Evolutionary conservation across 129 eudicot genomes (phyloP).

Genomic region (Lonicera japonica): DNA sequence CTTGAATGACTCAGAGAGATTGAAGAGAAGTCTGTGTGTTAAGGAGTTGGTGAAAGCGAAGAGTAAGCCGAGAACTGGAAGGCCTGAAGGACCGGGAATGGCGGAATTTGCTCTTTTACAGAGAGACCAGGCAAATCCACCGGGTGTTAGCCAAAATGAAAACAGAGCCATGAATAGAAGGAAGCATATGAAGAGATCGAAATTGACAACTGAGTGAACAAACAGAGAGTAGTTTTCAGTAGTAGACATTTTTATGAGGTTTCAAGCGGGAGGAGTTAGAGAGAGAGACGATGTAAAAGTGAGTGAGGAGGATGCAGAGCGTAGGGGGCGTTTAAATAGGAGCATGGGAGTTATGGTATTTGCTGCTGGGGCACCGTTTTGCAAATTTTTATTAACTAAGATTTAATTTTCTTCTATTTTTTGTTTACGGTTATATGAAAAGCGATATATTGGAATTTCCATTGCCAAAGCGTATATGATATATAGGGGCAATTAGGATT

Average conservation of each 20-base stretch:
- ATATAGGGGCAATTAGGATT: no score
- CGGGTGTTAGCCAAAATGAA: conserved; percentile 59
- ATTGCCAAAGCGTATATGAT: no score
- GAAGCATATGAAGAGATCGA: conserved; percentile 18
- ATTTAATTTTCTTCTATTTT: no score
- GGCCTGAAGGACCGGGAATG: conserved; percentile 80
- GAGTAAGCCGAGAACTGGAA: conserved; percentile 53
- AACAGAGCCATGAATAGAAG: conserved; percentile 32
- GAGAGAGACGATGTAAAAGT: no score
- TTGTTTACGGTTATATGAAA: no score
- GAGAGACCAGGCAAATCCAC: conserved; percentile 91
- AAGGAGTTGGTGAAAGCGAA: conserved; percentile 37
- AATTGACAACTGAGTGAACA: conserved; percentile 16
- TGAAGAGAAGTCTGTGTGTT: conserved; percentile 45
- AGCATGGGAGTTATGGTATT: no score
- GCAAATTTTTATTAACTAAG: no score
- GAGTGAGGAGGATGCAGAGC: no score
- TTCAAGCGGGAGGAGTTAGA: conserved; percentile 2
- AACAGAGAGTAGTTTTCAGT: conserved; percentile 11
- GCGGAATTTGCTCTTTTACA: conserved; percentile 28
- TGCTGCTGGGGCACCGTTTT: no score
- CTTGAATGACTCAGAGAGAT: conserved; percentile 25
- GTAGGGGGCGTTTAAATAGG: neutral
- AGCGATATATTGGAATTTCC: no score
- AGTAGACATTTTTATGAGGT: no score